Evolutionary conservation across 2,329 filamentous ascomycete genomes (phyloP), one percentile per base, ranked within the genome.

Genomic region (Colletotrichum zoysiae): DNA sequence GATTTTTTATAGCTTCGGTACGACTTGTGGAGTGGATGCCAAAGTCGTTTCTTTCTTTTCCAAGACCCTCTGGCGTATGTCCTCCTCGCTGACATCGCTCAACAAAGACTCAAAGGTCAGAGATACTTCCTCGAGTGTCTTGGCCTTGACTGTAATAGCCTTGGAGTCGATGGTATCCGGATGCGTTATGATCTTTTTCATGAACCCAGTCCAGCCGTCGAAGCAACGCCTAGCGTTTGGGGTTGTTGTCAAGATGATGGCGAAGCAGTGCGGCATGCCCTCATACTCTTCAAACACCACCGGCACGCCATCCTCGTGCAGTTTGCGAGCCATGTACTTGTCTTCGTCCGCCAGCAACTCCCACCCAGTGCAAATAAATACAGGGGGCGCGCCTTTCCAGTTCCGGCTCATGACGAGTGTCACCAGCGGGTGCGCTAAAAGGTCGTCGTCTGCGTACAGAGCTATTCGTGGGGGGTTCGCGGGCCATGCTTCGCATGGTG

Each of bases 201-300:
- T 86, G 74, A 94, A 94, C 2, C 78, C 80, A 0, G 87, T 81
- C 87, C 90, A 89, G 3, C 83, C 81, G 18, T 84, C 79, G 69
- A 89, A 86, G 76, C 89, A 92, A 59, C 86, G 84, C 74, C 78
- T 81, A 3, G 86, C 81, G 40, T 81, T 84, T 1, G 83, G 77
- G 2, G 85, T 78, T 5, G 81, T 80, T 1, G 84, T 80, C 67
- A 93, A 81, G 1, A 93, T 74, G 74, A 90, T 76, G 0, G 87
- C 88, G 77, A 94, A 95, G 75, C 89, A 90, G 81, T 95, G 93
- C 65, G 93, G 92, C 93, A 95, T 95, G 3, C 89, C 91, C 79
- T 95, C 91, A 78, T 90, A 96, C 81, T 94, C 89, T 78, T 93
- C 89, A 76, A 90, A 92, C 4, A 89, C 84, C 0, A 95, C 88